Base-by-base conservation (phyloP, 768 basidiomycete species). In the Pisolithus tinctorius region DNA sequence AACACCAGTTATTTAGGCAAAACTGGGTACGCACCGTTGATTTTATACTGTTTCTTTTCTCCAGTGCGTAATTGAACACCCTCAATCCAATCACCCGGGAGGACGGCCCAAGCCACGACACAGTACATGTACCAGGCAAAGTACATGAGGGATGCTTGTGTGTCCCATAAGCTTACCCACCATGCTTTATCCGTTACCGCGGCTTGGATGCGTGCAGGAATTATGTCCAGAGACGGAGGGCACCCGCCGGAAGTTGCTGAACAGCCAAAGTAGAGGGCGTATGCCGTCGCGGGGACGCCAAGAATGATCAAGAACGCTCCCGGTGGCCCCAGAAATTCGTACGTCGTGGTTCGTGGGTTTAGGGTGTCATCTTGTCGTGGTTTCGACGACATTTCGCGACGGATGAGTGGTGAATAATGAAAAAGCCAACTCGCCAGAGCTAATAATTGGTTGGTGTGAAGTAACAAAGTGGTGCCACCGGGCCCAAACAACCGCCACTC, bases 101-200 rank as follows among this genome's bases (percentile, higher is more conserved):
- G 70, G 45, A 92, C 60, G 4, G 72, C 74, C 93, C 94, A 97
- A 3, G 88, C 77, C 3, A 80, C 69, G 45, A 97, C 78, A 57
- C 82, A 86, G 67, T 86, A 98, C n/a, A 80, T 71, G 68, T 96
- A 97, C 94, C 95, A 99, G 0, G 68, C 90, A 39, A 87, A 64
- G 70, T 97, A 98, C 14, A 86, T 76, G 20, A 82, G 58, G 2
- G 79, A 61, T 0, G 93, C 93, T 51, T 94, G 72, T 0, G 80
- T 79, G 60, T 97, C 93, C 86, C 89, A 96, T 1, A 96, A 76
- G 17, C 73, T 67, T 42, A 71, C 75, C 85, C 88, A 94, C 80
- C 81, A 93, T 16, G 70, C 62, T 5, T 62, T 55, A 58, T 70
- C 68, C 6, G 76, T 71, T 7, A 89, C 55, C 0, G 83, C 69